Conservation (phyloP, 495 filamentous ascomycete genomes). For the Aspergillus cavernicola region DNA sequence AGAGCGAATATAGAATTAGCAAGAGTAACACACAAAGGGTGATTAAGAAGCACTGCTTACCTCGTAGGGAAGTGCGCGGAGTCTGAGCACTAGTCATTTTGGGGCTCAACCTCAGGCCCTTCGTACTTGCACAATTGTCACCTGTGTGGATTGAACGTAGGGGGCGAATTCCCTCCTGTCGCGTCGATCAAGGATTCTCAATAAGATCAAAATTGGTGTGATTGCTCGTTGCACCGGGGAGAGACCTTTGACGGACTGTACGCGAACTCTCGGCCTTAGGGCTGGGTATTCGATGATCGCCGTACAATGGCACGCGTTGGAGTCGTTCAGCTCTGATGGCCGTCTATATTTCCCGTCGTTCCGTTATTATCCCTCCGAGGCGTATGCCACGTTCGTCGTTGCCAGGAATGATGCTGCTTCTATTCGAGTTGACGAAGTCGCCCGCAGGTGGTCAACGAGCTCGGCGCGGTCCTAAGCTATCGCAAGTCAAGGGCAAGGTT, state of each 20-base stretch:
- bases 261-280: not conserved
- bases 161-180: not conserved
- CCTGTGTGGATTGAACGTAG: not conserved
- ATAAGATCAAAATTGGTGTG: not conserved
- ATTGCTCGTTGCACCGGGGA: not conserved
- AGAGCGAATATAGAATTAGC: conserved; percentile 15
- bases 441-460: conserved; percentile 5
- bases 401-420: not conserved
- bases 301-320: conserved; percentile 3
- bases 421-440: not conserved
- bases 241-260: not conserved
- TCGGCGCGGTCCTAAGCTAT: conserved; percentile 19
- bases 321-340: not conserved
- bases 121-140: not conserved
- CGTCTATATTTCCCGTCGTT: not conserved
- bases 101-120: conserved; percentile 2
- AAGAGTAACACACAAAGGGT: not conserved
- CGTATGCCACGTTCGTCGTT: not conserved
- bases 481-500: conserved; percentile 18
- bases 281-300: not conserved
- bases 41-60: conserved; percentile 11
- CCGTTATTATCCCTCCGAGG: not conserved
- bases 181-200: not conserved
- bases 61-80: conserved; percentile 27
- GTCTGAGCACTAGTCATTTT: conserved; percentile 26